These are phyloP conservation scores for Hyphopichia buzzinii DNA, from an alignment of 1,139 yeast species.

Conservation along the genomic window DNA sequence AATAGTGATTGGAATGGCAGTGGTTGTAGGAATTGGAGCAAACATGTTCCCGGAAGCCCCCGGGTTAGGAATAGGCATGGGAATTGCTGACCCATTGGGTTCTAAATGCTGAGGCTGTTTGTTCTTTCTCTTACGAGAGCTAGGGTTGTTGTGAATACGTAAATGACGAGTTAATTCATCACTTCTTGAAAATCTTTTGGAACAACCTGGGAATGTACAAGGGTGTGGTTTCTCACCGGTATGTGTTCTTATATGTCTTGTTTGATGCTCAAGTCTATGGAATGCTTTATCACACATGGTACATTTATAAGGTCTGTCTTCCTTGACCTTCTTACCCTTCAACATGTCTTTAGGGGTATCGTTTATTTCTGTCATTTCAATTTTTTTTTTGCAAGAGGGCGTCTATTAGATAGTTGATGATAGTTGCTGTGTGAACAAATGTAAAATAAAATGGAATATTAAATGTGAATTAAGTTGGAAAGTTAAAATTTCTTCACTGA, in stretches of 20 bases:
- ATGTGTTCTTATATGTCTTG: conserved; percentile 69
- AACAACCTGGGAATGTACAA: conserved; percentile 66
- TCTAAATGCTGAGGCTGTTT: conserved; percentile 9
- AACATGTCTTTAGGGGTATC: too few relatives aligned
- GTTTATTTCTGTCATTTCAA: too few relatives aligned
- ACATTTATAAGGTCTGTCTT: conserved; percentile 53
- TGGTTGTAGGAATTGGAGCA: conserved; percentile 9
- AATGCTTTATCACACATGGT: conserved; percentile 62
- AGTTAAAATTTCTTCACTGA: too few relatives aligned
- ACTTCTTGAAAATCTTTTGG: conserved; percentile 62
- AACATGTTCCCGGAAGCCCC: background rate
- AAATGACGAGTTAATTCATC: conserved; percentile 71
- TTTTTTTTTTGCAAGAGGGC: too few relatives aligned
- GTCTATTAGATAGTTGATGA: too few relatives aligned
- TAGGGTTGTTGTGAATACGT: conserved; percentile 60
- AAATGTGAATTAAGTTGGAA: too few relatives aligned
- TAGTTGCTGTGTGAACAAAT: too few relatives aligned
- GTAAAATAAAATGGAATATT: too few relatives aligned
- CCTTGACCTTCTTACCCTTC: conserved; percentile 19
- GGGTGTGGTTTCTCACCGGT: conserved; percentile 76
- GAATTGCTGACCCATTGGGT: conserved; percentile 11
- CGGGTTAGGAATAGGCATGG: conserved; percentile 11
- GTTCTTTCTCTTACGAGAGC: conserved; percentile 36
- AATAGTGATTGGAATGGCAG: conserved; percentile 29
- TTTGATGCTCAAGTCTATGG: conserved; percentile 64